Conservation (phyloP, 2,329 filamentous ascomycete genomes). For the Magnaporthiopsis rhizophila region DNA sequence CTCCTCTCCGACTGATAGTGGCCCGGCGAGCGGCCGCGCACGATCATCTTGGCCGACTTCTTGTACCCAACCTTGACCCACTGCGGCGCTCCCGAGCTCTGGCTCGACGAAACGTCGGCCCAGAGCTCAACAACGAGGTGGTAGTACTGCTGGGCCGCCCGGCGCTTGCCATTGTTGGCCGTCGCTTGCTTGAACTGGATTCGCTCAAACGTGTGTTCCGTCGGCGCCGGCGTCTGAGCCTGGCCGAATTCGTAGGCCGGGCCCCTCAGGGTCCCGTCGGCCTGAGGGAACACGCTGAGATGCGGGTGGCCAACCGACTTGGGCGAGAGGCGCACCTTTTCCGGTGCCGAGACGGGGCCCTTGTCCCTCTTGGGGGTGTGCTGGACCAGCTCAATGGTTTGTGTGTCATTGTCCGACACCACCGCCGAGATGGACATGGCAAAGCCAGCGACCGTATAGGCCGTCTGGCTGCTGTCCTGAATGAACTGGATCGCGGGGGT, state of each 20-base stretch:
- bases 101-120: constrained; percentile 46
- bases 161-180: constrained; percentile 84
- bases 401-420: constrained; percentile 66
- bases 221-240: constrained; percentile 22
- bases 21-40: constrained; percentile 75
- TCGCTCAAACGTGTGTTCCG: constrained; percentile 66
- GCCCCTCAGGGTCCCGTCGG: constrained; percentile 18
- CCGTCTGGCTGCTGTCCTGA: constrained; percentile 38
- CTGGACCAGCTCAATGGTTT: constrained; percentile 77
- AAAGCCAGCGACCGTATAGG: constrained; percentile 61
- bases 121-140: constrained; percentile 82
- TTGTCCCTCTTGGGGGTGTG: constrained; percentile 90
- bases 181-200: constrained; percentile 94
- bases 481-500: constrained; percentile 43
- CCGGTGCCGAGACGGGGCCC: constrained; percentile 69
- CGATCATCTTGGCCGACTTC: constrained; percentile 75
- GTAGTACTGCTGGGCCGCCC: constrained; percentile 88
- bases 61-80: constrained; percentile 65
- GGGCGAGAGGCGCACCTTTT: constrained; percentile 59
- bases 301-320: constrained; percentile 45
- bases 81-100: constrained; percentile 30
- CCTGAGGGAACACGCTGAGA: constrained; percentile 35
- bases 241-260: constrained; percentile 33
- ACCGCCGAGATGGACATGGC: constrained; percentile 80
- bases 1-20: constrained; percentile 68